phyloP scores from a whole-genome alignment of 192 early-diverging fungal species.

The Rhizophagus sp. region DNA sequence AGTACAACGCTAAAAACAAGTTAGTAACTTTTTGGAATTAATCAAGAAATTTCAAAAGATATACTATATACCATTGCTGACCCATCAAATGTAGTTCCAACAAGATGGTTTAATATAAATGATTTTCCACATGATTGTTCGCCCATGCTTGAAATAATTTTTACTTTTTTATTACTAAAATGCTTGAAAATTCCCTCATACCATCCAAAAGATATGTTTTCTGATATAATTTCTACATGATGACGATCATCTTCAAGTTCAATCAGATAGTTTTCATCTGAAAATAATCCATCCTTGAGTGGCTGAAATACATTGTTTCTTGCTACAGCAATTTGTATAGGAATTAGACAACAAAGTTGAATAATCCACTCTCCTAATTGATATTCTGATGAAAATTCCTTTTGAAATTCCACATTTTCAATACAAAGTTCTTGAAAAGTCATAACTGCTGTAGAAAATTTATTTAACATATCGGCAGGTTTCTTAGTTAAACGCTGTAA shows the following conservation, averaged over 20 bases:
- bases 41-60: neutral
- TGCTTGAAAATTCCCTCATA: conserved; percentile 27
- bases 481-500: neutral
- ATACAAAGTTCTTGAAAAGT: neutral
- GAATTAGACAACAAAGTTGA: neutral
- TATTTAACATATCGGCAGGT: neutral
- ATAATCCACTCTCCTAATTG: conserved; percentile 12
- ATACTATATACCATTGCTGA: conserved; percentile 25
- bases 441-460: neutral
- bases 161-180: conserved; percentile 14
- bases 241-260: neutral
- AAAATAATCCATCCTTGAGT: conserved; percentile 23
- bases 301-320: conserved; percentile 15
- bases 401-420: neutral
- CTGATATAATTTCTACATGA: neutral
- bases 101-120: conserved; percentile 26
- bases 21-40: neutral
- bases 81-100: conserved; percentile 27
- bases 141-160: conserved; percentile 29
- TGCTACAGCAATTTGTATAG: conserved; percentile 24
- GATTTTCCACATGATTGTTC: conserved; percentile 34
- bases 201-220: conserved; percentile 22
- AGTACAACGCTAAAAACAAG: conserved; percentile 27
- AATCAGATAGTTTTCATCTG: neutral
- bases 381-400: neutral